Base-by-base conservation (phyloP, 2,329 filamentous ascomycete species). In the Chrysosporium keratinophilum region DNA sequence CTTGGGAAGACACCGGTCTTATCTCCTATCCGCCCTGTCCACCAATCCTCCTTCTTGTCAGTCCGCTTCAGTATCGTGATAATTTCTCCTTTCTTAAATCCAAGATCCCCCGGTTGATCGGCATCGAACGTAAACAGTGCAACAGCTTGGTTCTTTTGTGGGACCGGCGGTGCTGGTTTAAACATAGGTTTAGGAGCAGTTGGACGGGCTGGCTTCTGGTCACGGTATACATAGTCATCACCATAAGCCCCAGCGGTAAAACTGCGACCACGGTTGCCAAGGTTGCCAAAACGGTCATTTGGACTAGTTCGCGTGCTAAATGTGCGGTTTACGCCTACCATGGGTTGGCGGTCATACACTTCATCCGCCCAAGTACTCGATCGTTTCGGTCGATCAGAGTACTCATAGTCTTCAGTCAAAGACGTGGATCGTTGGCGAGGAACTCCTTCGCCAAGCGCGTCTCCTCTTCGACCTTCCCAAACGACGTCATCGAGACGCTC, bases 1-100 rank as follows among this genome's bases (percentile, higher is more conserved):
- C 87, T 93, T 0, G 93, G 93, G 71, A 98, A 98, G 60, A 96
- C 95, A 37, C 93, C 93, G 53, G 90, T 87, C 61, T 83, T 80
- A 60, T 82, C 79, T 31, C 90, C 90, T 64, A 96, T 83, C 71
- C 85, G 84, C 23, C 93, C 93, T 15, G 91, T 97, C 93, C 91
- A 97, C 91, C 91, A 97, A 69, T 97, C 91, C 54, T 89, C 90
- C 55, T 88, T 86, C 62, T 86, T 96, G 3, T 97, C 88, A 4
- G 91, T 97, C 70, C 87, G 86, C 76, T 98, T 96, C 54, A 95
- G 69, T 55, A 98, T 89, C 0, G 89, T 96, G 60, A 98, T 96
- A 54, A 97, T 71, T 31, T 98, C 93, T 17, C 93, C 93, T 77
- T 98, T 98, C 75, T 95, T 95, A 73, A 98, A 98, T 0, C 85